Conservation (phyloP, 805 yeast genomes). For the Pichia occidentalis region DNA sequence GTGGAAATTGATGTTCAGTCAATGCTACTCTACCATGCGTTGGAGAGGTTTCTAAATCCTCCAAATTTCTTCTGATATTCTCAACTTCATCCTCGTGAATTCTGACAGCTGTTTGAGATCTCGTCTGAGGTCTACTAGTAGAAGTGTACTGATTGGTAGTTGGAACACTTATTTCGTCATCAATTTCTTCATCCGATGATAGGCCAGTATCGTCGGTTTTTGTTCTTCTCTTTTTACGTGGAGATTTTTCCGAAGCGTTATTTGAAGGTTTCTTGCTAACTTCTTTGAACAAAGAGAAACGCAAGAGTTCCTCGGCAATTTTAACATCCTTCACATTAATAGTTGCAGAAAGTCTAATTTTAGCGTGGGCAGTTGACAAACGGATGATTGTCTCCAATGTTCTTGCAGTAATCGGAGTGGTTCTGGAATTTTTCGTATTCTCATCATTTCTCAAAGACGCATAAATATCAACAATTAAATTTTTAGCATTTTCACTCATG, state of each 20-base stretch:
- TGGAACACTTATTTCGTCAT: slow-evolving; percentile 14
- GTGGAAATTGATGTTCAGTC: neutral
- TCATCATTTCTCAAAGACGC: slow-evolving; percentile 75
- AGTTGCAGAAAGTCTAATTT: slow-evolving; percentile 74
- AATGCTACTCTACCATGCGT: neutral
- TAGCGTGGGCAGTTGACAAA: slow-evolving; percentile 93
- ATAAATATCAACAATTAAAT: slow-evolving; percentile 73
- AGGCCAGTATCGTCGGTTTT: slow-evolving; percentile 12
- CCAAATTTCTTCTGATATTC: slow-evolving; percentile 22
- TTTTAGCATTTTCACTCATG: slow-evolving; percentile 69
- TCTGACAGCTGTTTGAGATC: slow-evolving; percentile 9
- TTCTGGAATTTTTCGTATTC: slow-evolving; percentile 54
- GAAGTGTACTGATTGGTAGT: slow-evolving; percentile 7
- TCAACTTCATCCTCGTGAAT: slow-evolving; percentile 26
- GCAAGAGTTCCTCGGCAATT: slow-evolving; percentile 77
- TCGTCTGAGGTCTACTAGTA: slow-evolving; percentile 6
- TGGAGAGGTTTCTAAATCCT: slow-evolving; percentile 16
- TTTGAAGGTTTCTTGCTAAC: slow-evolving; percentile 30
- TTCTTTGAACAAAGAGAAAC: slow-evolving; percentile 83
- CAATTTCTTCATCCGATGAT: slow-evolving; percentile 17
- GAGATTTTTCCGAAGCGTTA: slow-evolving; percentile 27
- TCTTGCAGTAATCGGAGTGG: slow-evolving; percentile 97
- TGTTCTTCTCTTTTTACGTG: slow-evolving; percentile 33
- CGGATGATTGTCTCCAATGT: slow-evolving; percentile 94
- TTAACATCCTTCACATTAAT: slow-evolving; percentile 74